Base-by-base conservation (phyloP, 495 filamentous ascomycete species). In the Trichocladium uniseriatum region DNA sequence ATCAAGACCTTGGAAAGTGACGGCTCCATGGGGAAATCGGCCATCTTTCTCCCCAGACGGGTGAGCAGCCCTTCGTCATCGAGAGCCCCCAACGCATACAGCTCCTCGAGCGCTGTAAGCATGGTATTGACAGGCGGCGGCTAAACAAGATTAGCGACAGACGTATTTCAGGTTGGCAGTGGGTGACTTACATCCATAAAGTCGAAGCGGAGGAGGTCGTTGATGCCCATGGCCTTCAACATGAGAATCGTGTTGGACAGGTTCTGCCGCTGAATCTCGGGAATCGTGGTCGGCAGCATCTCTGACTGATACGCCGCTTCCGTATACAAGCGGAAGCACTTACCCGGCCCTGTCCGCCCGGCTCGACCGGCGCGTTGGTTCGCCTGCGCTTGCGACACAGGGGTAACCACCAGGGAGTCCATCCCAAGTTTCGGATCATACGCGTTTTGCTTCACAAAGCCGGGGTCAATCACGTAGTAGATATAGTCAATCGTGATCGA, bases 191-290 rank as follows among this genome's bases (percentile, higher is more conserved):
- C 89, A 57, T 97, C 94, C 90, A 99, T 96, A 58, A 97, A 99
- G 63, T 96, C 91, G 58, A 99, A 99, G 53, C 94, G 88, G 10
- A 99, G 79, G 3, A 99, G 73, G 58, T 99, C 92, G 57, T 97
- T 96, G 62, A 99, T 97, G 3, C 92, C 92, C 91, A 97, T 97
- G 1, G 92, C 92, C 65, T 99, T 99, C 27, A 99, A 76, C 89
- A 97, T 95, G 22, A 99, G 80, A 66, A 99, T 97, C 2, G 92
- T 96, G 48, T 83, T 78, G 0, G 86, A 84, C n/a, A 99, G 67
- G 57, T 97, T 97, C 62, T 95, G 89, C 7, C 92, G 79, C 59
- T 99, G 92, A 42, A 99, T 99, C 58, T 97, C 94, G 9, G 92
- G 92, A 46, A 97, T 89, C 0, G 88, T 87, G 0, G 89, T 95